These are phyloP conservation scores for Pestalotiopsis sp. DNA, from an alignment of 2,329 filamentous ascomycete genomes.

Conservation along the genomic window DNA sequence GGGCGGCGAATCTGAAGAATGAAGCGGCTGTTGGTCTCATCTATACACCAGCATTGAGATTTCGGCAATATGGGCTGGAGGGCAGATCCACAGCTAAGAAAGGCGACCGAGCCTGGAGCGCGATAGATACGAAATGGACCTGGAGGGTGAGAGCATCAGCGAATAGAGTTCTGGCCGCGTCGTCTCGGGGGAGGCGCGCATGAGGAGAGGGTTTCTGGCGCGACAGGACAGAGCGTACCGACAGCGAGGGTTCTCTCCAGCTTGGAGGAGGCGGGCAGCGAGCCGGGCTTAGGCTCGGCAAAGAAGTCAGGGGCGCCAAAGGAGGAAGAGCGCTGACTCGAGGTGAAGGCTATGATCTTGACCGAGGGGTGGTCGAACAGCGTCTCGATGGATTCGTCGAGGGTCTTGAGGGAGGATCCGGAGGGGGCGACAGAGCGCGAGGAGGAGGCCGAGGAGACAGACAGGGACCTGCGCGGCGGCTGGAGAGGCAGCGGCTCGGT, in stretches of 20 bases:
- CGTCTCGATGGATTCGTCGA: slow-evolving; percentile 59
- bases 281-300: slow-evolving; percentile 35
- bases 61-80: slow-evolving; percentile 86
- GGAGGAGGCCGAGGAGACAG: slow-evolving; percentile 18
- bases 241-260: slow-evolving; percentile 68
- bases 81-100: slow-evolving; percentile 81
- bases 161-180: not conserved
- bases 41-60: slow-evolving; percentile 93
- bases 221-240: slow-evolving; percentile 48
- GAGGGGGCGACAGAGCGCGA: slow-evolving; percentile 10
- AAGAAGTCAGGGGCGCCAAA: slow-evolving; percentile 35
- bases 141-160: slow-evolving; percentile 25
- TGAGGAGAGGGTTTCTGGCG: no score
- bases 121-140: slow-evolving; percentile 83
- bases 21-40: slow-evolving; percentile 78
- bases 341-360: slow-evolving; percentile 65
- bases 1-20: slow-evolving; percentile 83
- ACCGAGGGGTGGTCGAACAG: slow-evolving; percentile 75
- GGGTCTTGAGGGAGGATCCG: not conserved
- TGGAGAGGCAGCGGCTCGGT: slow-evolving; percentile 12
- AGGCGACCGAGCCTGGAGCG: slow-evolving; percentile 83
- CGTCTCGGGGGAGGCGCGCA: not conserved
- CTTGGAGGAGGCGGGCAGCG: slow-evolving; percentile 30
- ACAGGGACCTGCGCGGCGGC: slow-evolving; percentile 14
- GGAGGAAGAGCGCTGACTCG: slow-evolving; percentile 27